phyloP scores from a whole-genome alignment of 257 asterid species.

The Haberlea rhodopensis region DNA sequence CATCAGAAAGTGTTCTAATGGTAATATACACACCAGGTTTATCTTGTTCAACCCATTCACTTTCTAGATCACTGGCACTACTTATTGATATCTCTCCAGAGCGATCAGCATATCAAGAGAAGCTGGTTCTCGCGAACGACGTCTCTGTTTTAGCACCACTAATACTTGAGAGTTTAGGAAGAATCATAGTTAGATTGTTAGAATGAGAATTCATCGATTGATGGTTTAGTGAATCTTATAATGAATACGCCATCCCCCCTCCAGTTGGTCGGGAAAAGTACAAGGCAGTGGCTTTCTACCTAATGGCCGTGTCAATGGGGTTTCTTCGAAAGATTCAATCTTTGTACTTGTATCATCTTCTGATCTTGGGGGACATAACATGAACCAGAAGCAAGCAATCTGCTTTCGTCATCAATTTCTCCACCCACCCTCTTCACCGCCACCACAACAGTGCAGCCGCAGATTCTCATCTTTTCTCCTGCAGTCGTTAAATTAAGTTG shows the following conservation, averaged over 20 bases:
- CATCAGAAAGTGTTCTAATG: slow-evolving; percentile 72
- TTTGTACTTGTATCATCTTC: slow-evolving; percentile 71
- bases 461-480: too few species aligned
- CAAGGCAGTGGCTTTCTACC: slow-evolving; percentile 66
- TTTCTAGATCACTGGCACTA: slow-evolving; percentile 83
- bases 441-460: too few species aligned
- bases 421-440: too few species aligned
- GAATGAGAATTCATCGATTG: slow-evolving; percentile 49
- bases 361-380: too few species aligned
- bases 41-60: slow-evolving; percentile 93
- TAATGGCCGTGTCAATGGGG: slow-evolving; percentile 85
- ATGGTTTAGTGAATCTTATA: slow-evolving; percentile 54
- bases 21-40: slow-evolving; percentile 95
- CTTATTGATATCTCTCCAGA: slow-evolving; percentile 81
- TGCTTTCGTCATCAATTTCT: too few species aligned
- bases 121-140: slow-evolving; percentile 59
- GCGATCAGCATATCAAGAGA: slow-evolving; percentile 71
- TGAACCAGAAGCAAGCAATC: too few species aligned
- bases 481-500: too few species aligned
- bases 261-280: slow-evolving; percentile 49
- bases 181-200: slow-evolving; percentile 55
- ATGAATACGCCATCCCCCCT: slow-evolving; percentile 48
- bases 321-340: slow-evolving; percentile 58
- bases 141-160: slow-evolving; percentile 48
- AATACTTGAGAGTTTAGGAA: slow-evolving; percentile 85